Evolutionary conservation across 140 eudicot genomes (phyloP), one percentile per base, ranked within the genome.

Genomic region (Cichorium intybus): DNA sequence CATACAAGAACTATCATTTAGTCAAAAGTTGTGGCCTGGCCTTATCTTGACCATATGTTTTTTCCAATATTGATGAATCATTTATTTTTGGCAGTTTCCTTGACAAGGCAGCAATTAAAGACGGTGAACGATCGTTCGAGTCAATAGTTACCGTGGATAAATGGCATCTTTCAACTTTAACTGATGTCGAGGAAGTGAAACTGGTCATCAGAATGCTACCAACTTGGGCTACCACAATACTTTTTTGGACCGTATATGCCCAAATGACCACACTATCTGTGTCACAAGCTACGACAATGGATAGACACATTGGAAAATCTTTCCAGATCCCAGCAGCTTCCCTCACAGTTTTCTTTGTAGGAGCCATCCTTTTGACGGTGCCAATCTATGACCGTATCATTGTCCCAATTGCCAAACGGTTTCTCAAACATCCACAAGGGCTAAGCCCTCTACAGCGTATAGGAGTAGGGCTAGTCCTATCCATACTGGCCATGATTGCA

Each of bases 211-310:
- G 82, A 63, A 73, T 85, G 87, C 72, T 85, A 70, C 95, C 95
- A 35, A 74, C 77, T 22, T 85, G 95, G 95, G 89, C 89, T 45
- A 85, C 95, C 1, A 76, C 89, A 11, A 79, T 85, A 5, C 48
- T 85, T 28, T 85, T 85, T 73, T 82, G 95, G 95, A 85, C 89
- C 4, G 63, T 82, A 14, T 80, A 82, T 56, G 89, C 89, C 41
- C 95, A 85, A 77, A 82, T 85, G 86, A 77, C 82, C 4, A 85
- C 95, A 64, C 68, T 85, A 23, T 85, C 95, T 1, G 95, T 85
- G 34, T 79, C 89, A 18, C 95, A 85, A 63, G 89, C 95, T 5
- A 73, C 86, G 4, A 80, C 87, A 67, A 85, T 85, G 95, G 50
- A 85, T 28, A 77, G 89, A 45, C 87, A 77, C 69, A 74, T 85